Percentiles rank a stretch among this genome's conserved stretches.
phyloP scores from a whole-genome alignment of 345 rosid species.

The thale cress (Arabidopsis thaliana) region DNA sequence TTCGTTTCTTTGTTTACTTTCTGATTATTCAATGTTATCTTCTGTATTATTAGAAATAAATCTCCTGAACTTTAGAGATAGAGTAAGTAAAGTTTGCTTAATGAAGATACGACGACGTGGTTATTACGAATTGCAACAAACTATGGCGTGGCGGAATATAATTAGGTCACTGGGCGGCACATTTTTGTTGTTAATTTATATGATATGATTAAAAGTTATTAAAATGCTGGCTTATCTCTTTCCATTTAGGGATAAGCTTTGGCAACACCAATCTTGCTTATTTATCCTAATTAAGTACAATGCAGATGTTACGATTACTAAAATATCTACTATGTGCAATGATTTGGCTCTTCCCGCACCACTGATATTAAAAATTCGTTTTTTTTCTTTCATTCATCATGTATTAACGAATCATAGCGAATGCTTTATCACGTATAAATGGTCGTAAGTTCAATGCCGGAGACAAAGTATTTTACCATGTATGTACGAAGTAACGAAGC shows the following conservation, averaged over 20 bases:
- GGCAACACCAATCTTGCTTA: constrained; percentile 33
- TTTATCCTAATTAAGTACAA: constrained; percentile 44
- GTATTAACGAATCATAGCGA: not conserved
- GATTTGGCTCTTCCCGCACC: constrained; percentile 21
- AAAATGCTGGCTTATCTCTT: constrained; percentile 47
- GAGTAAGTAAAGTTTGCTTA: constrained; percentile 18
- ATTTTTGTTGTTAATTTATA: constrained; percentile 11
- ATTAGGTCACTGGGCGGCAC: constrained; percentile 45
- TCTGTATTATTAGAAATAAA: constrained; percentile 30
- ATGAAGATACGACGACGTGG: constrained; percentile 37
- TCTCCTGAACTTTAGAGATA: constrained; percentile 38
- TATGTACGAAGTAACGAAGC: constrained; percentile 5
- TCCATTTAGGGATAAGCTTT: constrained; percentile 49
- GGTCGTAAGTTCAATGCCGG: not conserved
- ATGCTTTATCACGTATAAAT: not conserved
- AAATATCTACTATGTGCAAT: not conserved
- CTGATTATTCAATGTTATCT: constrained; percentile 37
- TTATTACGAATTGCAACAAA: constrained; percentile 26
- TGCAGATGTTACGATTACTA: constrained; percentile 27
- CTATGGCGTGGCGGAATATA: constrained; percentile 40
- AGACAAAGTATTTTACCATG: not conserved
- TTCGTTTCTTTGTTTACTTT: constrained; percentile 20
- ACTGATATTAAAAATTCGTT: not conserved
- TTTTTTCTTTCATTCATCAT: not conserved
- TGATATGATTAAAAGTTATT: constrained; percentile 1